A percentile compares a stretch with the other conserved stretches of the same genome.
phyloP scores from a whole-genome alignment of 306 rosid genomes.

The Vicia sativa region DNA sequence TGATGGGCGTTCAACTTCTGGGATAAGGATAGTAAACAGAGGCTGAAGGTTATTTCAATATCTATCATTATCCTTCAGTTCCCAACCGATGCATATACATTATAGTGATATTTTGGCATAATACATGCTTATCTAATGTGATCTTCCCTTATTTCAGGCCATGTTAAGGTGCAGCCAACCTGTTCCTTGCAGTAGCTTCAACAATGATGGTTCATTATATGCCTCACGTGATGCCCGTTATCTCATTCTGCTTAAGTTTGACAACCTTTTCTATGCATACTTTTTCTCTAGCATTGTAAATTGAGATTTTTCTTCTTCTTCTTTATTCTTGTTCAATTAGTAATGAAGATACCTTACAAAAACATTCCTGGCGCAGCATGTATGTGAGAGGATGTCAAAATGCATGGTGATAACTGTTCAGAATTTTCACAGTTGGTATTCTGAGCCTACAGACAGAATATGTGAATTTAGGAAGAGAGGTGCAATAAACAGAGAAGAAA shows the following conservation, averaged over 20 bases:
- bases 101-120: conserved; percentile 22
- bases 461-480: neutral
- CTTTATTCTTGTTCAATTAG: neutral
- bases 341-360: neutral
- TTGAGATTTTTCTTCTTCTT: conserved; percentile 22
- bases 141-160: conserved; percentile 59
- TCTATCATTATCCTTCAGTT: conserved; percentile 22
- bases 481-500: conserved; percentile 7
- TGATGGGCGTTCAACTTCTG: conserved; percentile 97
- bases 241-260: conserved; percentile 18
- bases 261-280: neutral
- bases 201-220: conserved; percentile 84
- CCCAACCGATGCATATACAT: conserved; percentile 2
- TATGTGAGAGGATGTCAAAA: conserved; percentile 18
- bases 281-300: neutral
- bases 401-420: conserved; percentile 6
- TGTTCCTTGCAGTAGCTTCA: conserved; percentile 84
- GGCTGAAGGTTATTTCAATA: conserved; percentile 71
- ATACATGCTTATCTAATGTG: conserved; percentile 32
- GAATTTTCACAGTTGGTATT: neutral
- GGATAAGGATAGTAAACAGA: conserved; percentile 97
- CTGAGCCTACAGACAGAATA: neutral
- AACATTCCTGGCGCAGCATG: conserved; percentile 11
- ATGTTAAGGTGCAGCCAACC: conserved; percentile 88
- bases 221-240: conserved; percentile 40